Evolutionary conservation across 2,329 filamentous ascomycete species (phyloP).

Genomic region (Sporothrix dimorphospora): DNA sequence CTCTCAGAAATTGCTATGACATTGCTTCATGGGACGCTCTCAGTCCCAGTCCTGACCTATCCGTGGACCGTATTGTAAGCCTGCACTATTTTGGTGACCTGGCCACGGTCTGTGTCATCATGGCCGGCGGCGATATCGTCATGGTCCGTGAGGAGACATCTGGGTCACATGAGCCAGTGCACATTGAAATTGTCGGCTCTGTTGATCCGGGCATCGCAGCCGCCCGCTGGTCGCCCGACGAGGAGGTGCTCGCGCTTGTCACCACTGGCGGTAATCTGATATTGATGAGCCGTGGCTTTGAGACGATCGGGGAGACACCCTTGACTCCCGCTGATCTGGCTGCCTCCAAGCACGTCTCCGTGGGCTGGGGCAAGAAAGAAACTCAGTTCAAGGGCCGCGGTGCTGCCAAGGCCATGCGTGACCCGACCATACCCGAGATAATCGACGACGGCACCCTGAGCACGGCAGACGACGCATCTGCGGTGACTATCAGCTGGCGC

Average conservation of each 20-base stretch:
- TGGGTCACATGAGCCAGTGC: constrained; percentile 62
- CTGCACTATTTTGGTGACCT: constrained; percentile 86
- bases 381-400: constrained; percentile 96
- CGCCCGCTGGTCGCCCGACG: constrained; percentile 92
- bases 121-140: constrained; percentile 90
- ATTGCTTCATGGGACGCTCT: constrained; percentile 90
- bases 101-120: constrained; percentile 75
- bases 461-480: constrained; percentile 66
- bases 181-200: constrained; percentile 93
- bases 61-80: constrained; percentile 73
- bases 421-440: constrained; percentile 92
- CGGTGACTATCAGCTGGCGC: constrained; percentile 82
- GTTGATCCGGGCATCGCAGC: constrained; percentile 90
- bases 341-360: constrained; percentile 90
- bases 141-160: constrained; percentile 72
- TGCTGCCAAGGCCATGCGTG: constrained; percentile 81
- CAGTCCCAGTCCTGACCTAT: constrained; percentile 74
- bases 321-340: constrained; percentile 78
- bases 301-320: constrained; percentile 74
- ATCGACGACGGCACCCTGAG: constrained; percentile 83
- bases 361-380: constrained; percentile 98
- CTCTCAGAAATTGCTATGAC: constrained; percentile 38
- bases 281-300: constrained; percentile 92
- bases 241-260: constrained; percentile 82
- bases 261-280: constrained; percentile 75